Conservation (phyloP, 305 asterid genomes). For the Coffea humblotiana region DNA sequence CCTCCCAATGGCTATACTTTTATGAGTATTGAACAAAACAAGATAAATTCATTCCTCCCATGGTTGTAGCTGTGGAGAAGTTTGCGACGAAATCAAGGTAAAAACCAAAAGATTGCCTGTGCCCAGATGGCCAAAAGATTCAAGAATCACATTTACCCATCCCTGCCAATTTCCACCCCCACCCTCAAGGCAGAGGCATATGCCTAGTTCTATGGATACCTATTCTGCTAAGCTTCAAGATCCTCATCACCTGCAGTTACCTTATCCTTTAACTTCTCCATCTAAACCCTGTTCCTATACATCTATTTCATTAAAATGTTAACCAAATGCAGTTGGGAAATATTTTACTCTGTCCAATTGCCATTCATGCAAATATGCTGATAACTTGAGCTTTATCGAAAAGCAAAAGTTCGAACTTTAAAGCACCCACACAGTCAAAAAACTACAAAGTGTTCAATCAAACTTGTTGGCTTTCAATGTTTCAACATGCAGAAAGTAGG, state of each 20-base stretch:
- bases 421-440: neutral
- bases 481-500: neutral
- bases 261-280: conserved; percentile 7
- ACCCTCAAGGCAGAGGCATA: neutral
- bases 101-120: too few species aligned
- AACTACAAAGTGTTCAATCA: neutral
- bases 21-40: too few species aligned
- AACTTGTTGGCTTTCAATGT: neutral
- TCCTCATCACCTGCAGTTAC: neutral
- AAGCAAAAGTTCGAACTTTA: neutral
- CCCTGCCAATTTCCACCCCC: neutral
- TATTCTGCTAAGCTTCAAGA: neutral
- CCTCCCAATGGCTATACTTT: too few species aligned
- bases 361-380: neutral
- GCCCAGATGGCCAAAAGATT: neutral
- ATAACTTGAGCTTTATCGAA: neutral
- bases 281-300: neutral
- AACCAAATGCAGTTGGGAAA: neutral
- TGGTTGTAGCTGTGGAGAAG: too few species aligned
- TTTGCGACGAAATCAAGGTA: too few species aligned
- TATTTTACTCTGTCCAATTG: neutral
- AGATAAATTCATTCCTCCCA: too few species aligned
- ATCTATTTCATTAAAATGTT: neutral
- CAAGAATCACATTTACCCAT: neutral
- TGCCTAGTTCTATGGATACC: neutral